phyloP scores from a whole-genome alignment of 371 early-diverging fungal species.

The Lichtheimia ramosa region DNA sequence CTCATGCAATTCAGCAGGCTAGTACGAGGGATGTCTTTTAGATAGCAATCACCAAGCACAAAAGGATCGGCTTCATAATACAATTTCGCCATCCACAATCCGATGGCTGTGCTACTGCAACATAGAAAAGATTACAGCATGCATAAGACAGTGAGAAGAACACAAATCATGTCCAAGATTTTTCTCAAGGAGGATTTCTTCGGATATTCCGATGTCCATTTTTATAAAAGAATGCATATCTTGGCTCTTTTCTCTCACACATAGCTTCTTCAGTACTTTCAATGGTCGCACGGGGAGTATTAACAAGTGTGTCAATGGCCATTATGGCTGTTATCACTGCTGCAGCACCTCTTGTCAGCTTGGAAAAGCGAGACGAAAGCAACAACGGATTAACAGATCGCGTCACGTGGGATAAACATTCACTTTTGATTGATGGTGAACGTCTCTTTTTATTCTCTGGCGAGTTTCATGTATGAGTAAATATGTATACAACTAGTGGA shows the following conservation, averaged over 20 bases:
- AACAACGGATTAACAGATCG: conserved; percentile 9
- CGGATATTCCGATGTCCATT: too few relatives aligned
- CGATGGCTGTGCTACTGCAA: too few relatives aligned
- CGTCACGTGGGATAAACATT: conserved; percentile 21
- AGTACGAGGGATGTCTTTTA: too few relatives aligned
- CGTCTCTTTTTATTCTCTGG: conserved; percentile 13
- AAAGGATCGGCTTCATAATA: too few relatives aligned
- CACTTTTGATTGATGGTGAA: conserved; percentile 16
- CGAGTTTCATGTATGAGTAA: conserved; percentile 15
- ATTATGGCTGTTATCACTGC: conserved; percentile 1
- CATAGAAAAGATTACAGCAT: too few relatives aligned
- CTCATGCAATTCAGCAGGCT: too few relatives aligned
- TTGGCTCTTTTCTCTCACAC: neutral
- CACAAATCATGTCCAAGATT: too few relatives aligned
- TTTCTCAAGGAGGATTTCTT: too few relatives aligned
- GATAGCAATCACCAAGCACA: too few relatives aligned
- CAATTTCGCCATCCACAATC: too few relatives aligned
- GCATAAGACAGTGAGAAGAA: too few relatives aligned
- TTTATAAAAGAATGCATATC: neutral
- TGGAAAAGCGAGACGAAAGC: neutral
- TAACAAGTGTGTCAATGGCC: conserved; percentile 12
- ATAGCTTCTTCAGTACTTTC: neutral
- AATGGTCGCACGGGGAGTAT: conserved; percentile 7
- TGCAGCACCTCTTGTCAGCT: neutral
- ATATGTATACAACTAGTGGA: neutral